Base-by-base conservation (phyloP, 768 basidiomycete genomes). In the Calvatia gigantea region DNA sequence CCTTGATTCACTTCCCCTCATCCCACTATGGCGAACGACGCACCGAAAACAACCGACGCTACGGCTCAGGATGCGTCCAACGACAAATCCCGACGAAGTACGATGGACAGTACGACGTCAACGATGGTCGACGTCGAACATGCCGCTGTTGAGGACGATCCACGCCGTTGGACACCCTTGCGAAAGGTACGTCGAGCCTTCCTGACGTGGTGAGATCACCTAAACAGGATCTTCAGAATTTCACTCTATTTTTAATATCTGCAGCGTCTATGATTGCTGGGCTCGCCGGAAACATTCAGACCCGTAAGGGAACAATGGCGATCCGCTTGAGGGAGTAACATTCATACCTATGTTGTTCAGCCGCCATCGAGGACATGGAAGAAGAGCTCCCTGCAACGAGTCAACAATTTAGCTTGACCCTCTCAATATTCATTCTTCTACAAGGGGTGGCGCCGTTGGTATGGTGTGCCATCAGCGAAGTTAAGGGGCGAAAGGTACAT, bases 401-500 rank as follows among this genome's bases (percentile, higher is more conserved):
- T 46, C 67, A 75, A 9, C 77, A 88, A 59, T 84, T 93, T 55
- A 85, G 87, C 58, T 74, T 83, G 67, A 81, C 80, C 56, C 71
- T 91, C 12, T 85, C 88, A 0, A 58, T 86, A n/a, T 92, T 89
- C 67, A 87, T 90, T 56, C 69, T 85, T 2, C 62, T 89, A 9
- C 91, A 92, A 66, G 90, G 91, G 2, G 66, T 71, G 9, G 68
- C 84, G 51, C 91, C 90, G 0, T 62, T 89, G 9, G 32, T 86
- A 3, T 91, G 90, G 89, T 80, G 76, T 51, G 78, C 82, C 0
- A 70, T 86, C 23, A 86, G 85, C 53, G 91, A 93, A 68, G 79
- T 92, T 29, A 84, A 82, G 63, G 91, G 90, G 6, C 74, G 90
- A 51, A 91, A 84, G 75, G 84, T 84, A 59, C 19, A 75, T 15